Evolutionary conservation across 345 rosid species (phyloP), one percentile per base, ranked within the genome.

Genomic region (Crucihimalaya himalaica): DNA sequence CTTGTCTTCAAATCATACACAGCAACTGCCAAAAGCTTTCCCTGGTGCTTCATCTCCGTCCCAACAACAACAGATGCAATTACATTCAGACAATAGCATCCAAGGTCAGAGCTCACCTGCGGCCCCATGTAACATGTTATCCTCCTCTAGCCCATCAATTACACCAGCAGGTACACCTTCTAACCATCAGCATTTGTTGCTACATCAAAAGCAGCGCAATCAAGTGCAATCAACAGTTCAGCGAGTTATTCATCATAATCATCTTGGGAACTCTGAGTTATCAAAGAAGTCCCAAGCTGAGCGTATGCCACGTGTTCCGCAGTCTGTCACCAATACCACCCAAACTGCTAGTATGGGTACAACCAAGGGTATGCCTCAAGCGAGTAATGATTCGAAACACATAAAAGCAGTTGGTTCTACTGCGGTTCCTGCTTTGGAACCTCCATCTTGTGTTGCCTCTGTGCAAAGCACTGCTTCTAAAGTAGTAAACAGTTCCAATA

Each of bases 211-310:
- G 83, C 93, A 87, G 82, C 79, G 82, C 51, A 85, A 63, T 74
- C 86, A 83, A 71, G 76, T 80, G 72, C 96, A 86, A 52, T 50
- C 81, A 67, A 37, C 84, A 74, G 72, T 81, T 32, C 91, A 85
- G 78, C 88, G 96, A 86, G 73, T 81, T 80, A 79, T 79, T 81
- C 88, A 82, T 46, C 94, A 82, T 71, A 88, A 82, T 77, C 84
- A 73, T 64, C 87, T 77, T 42, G 72, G 73, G 73, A 86, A 72
- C 79, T 52, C 86, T 68, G 90, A 83, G 32, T 58, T 69, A 27
- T 76, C 73, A 29, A 76, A 67, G 75, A 90, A 88, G 83, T 74
- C 91, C 74, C 88, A 79, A 81, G 79, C 78, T 61, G 92, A 90
- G 40, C 79, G 80, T 75, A 60, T 76, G 52, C 83, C 80, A 75